Conservation (phyloP, 2,329 filamentous ascomycete genomes). For the Xylariales sp. region DNA sequence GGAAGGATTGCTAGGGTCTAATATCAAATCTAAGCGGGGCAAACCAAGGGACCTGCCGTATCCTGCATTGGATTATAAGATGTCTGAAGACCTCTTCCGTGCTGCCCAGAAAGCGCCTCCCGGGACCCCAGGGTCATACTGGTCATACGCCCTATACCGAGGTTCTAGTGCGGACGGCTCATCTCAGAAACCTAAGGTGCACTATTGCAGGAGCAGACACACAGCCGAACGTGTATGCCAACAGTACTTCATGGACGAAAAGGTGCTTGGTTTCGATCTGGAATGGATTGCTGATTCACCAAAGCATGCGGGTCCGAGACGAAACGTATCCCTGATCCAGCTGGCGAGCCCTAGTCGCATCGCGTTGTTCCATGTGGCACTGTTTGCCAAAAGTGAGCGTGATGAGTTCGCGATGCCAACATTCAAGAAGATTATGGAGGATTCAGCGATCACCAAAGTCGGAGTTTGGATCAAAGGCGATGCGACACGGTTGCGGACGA, state of each 20-base stretch:
- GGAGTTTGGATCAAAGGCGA: constrained; percentile 75
- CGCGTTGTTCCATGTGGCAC: constrained; percentile 75
- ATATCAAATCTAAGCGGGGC: background rate
- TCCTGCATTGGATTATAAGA: constrained; percentile 33
- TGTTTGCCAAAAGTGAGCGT: constrained; percentile 49
- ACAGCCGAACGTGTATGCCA: constrained; percentile 63
- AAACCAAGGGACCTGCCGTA: constrained; percentile 15
- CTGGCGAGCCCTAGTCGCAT: constrained; percentile 73
- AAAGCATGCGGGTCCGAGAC: constrained; percentile 46
- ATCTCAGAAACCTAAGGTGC: constrained; percentile 56
- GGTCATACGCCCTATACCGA: constrained; percentile 66
- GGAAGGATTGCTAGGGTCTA: too few species aligned
- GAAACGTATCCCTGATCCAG: constrained; percentile 78
- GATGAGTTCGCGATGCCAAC: constrained; percentile 64
- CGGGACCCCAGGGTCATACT: constrained; percentile 51
- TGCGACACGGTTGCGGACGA: constrained; percentile 62
- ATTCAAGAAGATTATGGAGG: constrained; percentile 69
- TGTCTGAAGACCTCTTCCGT: constrained; percentile 39
- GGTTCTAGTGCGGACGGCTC: constrained; percentile 37
- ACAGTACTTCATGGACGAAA: constrained; percentile 62
- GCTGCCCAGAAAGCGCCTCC: constrained; percentile 41
- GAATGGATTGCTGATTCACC: constrained; percentile 67
- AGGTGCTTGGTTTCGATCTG: constrained; percentile 80
- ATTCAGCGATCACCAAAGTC: constrained; percentile 63
- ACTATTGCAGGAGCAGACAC: constrained; percentile 70